Evolutionary conservation across 2,329 filamentous ascomycete species (phyloP), one percentile per base, ranked within the genome.

Genomic region (Cladophialophora chaetospira): DNA sequence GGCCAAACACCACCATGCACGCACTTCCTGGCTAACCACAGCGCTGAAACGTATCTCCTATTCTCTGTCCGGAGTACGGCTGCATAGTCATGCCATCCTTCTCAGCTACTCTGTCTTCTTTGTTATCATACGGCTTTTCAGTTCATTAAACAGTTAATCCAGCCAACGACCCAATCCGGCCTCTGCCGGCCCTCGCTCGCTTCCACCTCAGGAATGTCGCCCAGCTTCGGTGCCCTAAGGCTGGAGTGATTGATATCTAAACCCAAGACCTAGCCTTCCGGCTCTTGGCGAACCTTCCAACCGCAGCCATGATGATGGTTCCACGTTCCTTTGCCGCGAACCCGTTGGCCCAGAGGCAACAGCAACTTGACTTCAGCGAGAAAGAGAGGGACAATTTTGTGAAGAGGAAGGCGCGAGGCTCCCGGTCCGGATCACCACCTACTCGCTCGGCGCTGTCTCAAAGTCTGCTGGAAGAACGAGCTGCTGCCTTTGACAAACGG

Each of bases 321-420:
- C 73, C 73, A 35, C 67, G 72, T 62, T 68, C 72, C 47, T 75
- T 73, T 57, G 62, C 70, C 15, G 73, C 72, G 43, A 70, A 62
- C 36, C 72, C 73, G 9, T 62, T 69, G 28, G 62, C 68, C 29
- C 53, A 65, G 10, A 64, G 65, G 40, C 69, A 67, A 49, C 53
- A 47, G 44, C 43, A 44, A 11, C 23, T 53, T 26, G 38, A 58
- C 21, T 59, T 57, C 33, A 53, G 42, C 13, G 53, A 61, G 53
- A 58, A 58, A 44, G 58, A 63, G 52, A 58, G 57, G 31, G 55
- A 61, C 13, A 9, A 17, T 17, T 31, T 61, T 25, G 51, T 51
- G 31, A 48, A 45, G 54, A 43, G 55, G 29, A 44, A 45, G 17
- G 29, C 48, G 2, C 29, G 19, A 35, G 46, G 47, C 19, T 33